Evolutionary conservation across 495 filamentous ascomycete species (phyloP).

Genomic region (Rhypophila decipiens): DNA sequence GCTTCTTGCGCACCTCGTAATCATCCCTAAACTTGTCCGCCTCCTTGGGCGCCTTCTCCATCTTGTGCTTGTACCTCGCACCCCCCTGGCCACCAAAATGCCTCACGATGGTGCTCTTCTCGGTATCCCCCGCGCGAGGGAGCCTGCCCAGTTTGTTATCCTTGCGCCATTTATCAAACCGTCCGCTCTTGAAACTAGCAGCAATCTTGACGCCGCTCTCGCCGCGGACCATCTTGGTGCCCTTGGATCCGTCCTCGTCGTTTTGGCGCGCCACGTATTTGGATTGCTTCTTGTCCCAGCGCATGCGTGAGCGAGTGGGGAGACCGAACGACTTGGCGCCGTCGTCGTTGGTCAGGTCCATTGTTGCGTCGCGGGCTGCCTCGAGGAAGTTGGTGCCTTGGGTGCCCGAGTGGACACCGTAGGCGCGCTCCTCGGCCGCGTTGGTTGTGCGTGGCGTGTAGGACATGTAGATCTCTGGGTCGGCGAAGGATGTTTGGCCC

Average conservation of each 20-base stretch:
- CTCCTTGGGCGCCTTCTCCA: conserved; percentile 80
- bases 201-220: conserved; percentile 95
- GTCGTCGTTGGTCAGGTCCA: conserved; percentile 87
- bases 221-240: conserved; percentile 75
- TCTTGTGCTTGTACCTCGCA: conserved; percentile 69
- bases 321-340: conserved; percentile 68
- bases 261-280: conserved; percentile 89
- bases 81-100: conserved; percentile 58
- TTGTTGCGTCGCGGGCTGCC: conserved; percentile 72
- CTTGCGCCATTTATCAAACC: conserved; percentile 87
- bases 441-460: conserved; percentile 75
- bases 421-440: conserved; percentile 78
- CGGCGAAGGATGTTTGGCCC: conserved; percentile 54
- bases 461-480: conserved; percentile 90
- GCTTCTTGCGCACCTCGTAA: conserved; percentile 85
- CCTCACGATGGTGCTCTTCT: conserved; percentile 59
- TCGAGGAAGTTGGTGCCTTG: conserved; percentile 69
- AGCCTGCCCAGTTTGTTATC: conserved; percentile 71
- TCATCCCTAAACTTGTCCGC: conserved; percentile 87
- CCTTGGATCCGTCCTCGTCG: conserved; percentile 89
- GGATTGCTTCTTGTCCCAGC: conserved; percentile 95
- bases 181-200: conserved; percentile 82
- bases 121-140: conserved; percentile 75
- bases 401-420: conserved; percentile 77
- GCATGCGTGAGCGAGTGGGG: conserved; percentile 63